A percentile compares a stretch with the other conserved stretches of the same genome.
phyloP scores from a whole-genome alignment of 2,329 filamentous ascomycete species.

The Cladosporium sp. region DNA sequence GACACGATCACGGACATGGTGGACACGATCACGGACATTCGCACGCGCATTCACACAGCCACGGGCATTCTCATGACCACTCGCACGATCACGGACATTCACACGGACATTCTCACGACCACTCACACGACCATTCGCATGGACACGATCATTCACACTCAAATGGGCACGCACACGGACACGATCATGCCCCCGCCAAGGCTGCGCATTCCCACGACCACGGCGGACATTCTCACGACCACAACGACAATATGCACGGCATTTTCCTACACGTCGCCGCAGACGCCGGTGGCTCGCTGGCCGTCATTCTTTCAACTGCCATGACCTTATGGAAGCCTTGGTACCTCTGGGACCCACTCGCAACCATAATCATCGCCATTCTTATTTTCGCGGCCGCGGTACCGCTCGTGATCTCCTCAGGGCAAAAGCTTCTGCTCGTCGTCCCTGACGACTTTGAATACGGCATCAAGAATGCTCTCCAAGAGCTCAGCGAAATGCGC shows the following conservation, averaged over 20 bases:
- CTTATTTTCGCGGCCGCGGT: constrained; percentile 91
- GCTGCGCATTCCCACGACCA: constrained; percentile 28
- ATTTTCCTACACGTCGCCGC: constrained; percentile 96
- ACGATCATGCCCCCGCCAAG: constrained; percentile 21
- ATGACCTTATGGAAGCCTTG: constrained; percentile 86
- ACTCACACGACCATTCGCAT: constrained; percentile 27
- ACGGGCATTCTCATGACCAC: constrained; percentile 43
- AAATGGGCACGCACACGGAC: constrained; percentile 37
- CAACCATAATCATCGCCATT: constrained; percentile 88
- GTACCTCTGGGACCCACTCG: constrained; percentile 92
- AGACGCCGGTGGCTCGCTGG: constrained; percentile 90
- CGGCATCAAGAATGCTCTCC: constrained; percentile 79
- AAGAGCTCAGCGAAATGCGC: constrained; percentile 76
- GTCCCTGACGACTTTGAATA: constrained; percentile 87
- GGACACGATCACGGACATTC: constrained; percentile 62
- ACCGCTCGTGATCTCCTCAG: constrained; percentile 82
- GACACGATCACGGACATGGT: constrained; percentile 62
- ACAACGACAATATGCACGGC: constrained; percentile 97
- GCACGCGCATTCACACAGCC: constrained; percentile 43
- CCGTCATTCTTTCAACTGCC: constrained; percentile 88
- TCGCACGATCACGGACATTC: constrained; percentile 41
- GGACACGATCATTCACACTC: constrained; percentile 38
- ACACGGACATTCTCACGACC: constrained; percentile 30
- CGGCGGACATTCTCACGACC: constrained; percentile 45
- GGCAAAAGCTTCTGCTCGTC: constrained; percentile 78